Evolutionary conservation across 2,329 filamentous ascomycete genomes (phyloP).

Genomic region (Pyrenochaeta sp.): DNA sequence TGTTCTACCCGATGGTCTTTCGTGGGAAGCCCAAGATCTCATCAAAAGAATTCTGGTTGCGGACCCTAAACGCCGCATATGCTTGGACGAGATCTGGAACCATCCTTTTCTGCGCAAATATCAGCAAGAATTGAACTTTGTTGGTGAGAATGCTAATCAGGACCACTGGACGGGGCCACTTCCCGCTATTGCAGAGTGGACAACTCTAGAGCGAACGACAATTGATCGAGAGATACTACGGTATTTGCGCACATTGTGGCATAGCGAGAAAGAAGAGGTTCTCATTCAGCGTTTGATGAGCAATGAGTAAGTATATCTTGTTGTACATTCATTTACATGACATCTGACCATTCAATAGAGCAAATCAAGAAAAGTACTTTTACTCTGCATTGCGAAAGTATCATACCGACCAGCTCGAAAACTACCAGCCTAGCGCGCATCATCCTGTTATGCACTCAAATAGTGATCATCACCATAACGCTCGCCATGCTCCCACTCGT

Average conservation of each 20-base stretch:
- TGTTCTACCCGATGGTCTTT: slow-evolving; percentile 61
- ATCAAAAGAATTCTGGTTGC: slow-evolving; percentile 81
- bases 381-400: slow-evolving; percentile 87
- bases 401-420: slow-evolving; percentile 83
- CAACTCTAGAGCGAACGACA: slow-evolving; percentile 68
- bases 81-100: slow-evolving; percentile 81
- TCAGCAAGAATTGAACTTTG: slow-evolving; percentile 72
- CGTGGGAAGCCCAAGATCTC: slow-evolving; percentile 76
- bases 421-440: slow-evolving; percentile 76
- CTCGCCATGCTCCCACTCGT: slow-evolving; percentile 29
- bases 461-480: slow-evolving; percentile 79
- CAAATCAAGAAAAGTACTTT: slow-evolving; percentile 92
- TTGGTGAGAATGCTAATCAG: slow-evolving; percentile 62
- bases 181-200: slow-evolving; percentile 69
- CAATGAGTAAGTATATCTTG: slow-evolving; percentile 47
- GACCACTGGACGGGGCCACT: slow-evolving; percentile 63
- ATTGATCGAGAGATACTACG: slow-evolving; percentile 84
- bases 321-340: not conserved
- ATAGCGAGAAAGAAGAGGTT: slow-evolving; percentile 78
- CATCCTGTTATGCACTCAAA: slow-evolving; percentile 76
- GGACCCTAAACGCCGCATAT: slow-evolving; percentile 80
- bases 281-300: slow-evolving; percentile 72
- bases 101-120: slow-evolving; percentile 90
- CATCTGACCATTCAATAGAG: slow-evolving; percentile 55
- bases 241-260: slow-evolving; percentile 90